Base-by-base conservation (phyloP, 208 protist genomes). In the Trichomonas gallinae region DNA sequence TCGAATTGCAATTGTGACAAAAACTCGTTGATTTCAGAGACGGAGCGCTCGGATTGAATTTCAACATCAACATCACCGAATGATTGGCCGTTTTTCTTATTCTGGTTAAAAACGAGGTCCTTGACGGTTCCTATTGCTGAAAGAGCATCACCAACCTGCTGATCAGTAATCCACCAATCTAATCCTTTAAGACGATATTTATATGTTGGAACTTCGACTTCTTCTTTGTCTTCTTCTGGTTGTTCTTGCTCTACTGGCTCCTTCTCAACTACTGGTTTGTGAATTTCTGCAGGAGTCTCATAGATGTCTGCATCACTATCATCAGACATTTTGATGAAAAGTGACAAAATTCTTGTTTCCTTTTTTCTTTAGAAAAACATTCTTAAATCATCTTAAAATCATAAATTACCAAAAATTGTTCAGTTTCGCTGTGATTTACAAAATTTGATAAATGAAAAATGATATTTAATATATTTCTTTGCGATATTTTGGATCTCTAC, bases 121-220 rank as follows among this genome's bases (percentile, higher is more conserved):
- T n/a, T 38, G 36, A 93, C 87, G 6, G 2, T 6, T 17, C 44
- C 87, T 0, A 93, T 51, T 9, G 87, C 13, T n/a, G 40, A 51
- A 31, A 93, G 44, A 1, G 8, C 21, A 8, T 93, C 26, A 21
- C 3, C 34, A 38, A 93, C 51, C n/a, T 34, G 15, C 46, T 93
- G 13, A 51, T 93, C 87, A 38, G 87, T 93, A 38, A 93, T 51
- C 87, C 87, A 93, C 87, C 87, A 93, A 40, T 93, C 87, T 51
- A 93, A 38, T 23, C 44, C 44, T 48, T 48, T 38, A 0, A 93
- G 15, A 38, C 21, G 17, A 36, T 34, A 34, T 34, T 26, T 34
- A 36, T 44, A 34, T 36, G 11, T 93, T 51, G 87, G 87, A 58
- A 93, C 26, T 51, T 93, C 87, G 15, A 17, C 46, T 51, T 93